Evolutionary conservation across 129 eudicot genomes (phyloP).

Genomic region (Flaveria robusta): DNA sequence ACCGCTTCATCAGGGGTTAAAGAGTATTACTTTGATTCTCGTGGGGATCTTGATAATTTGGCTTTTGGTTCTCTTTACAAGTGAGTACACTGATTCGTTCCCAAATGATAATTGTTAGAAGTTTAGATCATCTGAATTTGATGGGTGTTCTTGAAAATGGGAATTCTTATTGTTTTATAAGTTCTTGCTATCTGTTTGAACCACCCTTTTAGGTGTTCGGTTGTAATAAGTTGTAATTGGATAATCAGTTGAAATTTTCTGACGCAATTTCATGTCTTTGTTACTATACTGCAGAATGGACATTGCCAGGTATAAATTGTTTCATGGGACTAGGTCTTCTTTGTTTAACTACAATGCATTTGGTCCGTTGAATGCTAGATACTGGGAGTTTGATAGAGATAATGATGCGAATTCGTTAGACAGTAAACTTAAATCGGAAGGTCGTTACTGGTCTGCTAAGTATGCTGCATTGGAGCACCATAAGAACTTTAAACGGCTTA

Average conservation of each 20-base stretch:
- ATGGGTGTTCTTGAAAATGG: conserved; percentile 2
- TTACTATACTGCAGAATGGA: conserved; percentile 70
- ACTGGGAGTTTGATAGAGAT: conserved; percentile 54
- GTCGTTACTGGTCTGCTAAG: conserved; percentile 95
- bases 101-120: neutral
- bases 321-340: conserved; percentile 39
- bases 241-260: neutral
- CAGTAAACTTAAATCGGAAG: conserved; percentile 59
- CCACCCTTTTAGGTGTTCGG: neutral
- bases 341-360: conserved; percentile 23
- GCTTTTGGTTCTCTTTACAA: conserved; percentile 91
- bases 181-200: neutral
- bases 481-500: conserved; percentile 68
- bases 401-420: conserved; percentile 72
- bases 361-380: conserved; percentile 23
- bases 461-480: conserved; percentile 75
- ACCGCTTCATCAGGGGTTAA: conserved; percentile 29
- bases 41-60: conserved; percentile 88
- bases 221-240: neutral
- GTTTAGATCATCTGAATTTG: neutral
- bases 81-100: conserved; percentile 26
- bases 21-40: conserved; percentile 86
- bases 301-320: conserved; percentile 74
- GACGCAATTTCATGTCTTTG: neutral
- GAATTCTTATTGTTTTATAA: neutral